Evolutionary conservation across 2,329 filamentous ascomycete genomes (phyloP).

Genomic region (Pseudofabraea citricarpa): DNA sequence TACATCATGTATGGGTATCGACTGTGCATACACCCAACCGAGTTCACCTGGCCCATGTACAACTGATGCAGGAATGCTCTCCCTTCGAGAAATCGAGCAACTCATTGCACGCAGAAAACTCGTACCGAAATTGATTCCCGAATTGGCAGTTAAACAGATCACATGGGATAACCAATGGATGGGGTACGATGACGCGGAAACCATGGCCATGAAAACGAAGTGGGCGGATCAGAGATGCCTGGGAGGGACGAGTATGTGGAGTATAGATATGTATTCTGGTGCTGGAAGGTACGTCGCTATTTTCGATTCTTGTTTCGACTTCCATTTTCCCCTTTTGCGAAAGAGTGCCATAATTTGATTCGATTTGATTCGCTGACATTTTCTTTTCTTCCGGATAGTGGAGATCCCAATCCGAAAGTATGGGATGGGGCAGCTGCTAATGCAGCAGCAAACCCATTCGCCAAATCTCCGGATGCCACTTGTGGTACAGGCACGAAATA

Average conservation of each 20-base stretch:
- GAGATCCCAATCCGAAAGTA: neutral
- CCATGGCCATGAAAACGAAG: constrained; percentile 23
- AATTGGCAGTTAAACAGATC: constrained; percentile 19
- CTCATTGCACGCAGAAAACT: constrained; percentile 19
- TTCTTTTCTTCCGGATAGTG: no score
- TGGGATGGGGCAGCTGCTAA: neutral
- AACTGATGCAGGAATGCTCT: constrained; percentile 25
- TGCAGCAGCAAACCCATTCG: neutral
- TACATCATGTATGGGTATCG: constrained; percentile 21
- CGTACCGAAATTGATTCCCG: constrained; percentile 18
- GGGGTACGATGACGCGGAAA: constrained; percentile 33
- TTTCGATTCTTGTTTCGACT: no score
- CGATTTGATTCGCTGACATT: no score
- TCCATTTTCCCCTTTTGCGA: no score
- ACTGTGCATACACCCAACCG: constrained; percentile 19
- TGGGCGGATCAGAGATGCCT: constrained; percentile 24
- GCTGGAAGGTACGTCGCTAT: no score
- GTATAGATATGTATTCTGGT: constrained; percentile 19
- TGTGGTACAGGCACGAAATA: constrained; percentile 4
- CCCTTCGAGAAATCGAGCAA: constrained; percentile 27
- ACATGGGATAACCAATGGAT: constrained; percentile 37
- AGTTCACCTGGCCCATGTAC: constrained; percentile 25
- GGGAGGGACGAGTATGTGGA: constrained; percentile 24
- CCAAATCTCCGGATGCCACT: constrained; percentile 7
- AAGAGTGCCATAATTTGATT: no score